Conservation (phyloP, 768 basidiomycete species). For the Albatrellus ellisii region DNA sequence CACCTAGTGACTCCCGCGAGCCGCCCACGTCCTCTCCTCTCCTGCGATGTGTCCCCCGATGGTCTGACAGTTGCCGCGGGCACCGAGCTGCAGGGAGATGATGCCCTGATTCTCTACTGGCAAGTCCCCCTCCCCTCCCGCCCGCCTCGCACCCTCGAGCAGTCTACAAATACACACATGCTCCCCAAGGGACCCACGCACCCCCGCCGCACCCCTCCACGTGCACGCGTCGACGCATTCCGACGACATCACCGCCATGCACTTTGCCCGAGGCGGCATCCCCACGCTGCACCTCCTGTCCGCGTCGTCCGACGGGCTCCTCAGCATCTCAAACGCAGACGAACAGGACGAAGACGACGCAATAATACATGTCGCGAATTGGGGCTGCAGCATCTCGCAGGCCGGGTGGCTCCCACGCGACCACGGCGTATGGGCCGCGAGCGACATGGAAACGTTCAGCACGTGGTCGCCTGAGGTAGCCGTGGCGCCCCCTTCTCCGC, state of each 20-base stretch:
- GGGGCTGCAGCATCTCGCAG: slow-evolving; percentile 71
- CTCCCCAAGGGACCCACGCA: slow-evolving; percentile 70
- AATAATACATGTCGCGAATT: slow-evolving; percentile 67
- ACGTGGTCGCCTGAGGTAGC: slow-evolving; percentile 66
- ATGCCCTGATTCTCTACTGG: slow-evolving; percentile 82
- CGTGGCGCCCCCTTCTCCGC: background rate
- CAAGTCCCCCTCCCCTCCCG: slow-evolving; percentile 18
- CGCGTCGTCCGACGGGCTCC: slow-evolving; percentile 72
- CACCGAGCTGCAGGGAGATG: slow-evolving; percentile 68
- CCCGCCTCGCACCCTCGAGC: no score
- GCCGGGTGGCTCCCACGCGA: slow-evolving; percentile 46
- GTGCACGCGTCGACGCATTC: slow-evolving; percentile 83
- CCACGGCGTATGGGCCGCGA: slow-evolving; percentile 60
- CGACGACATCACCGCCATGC: slow-evolving; percentile 78
- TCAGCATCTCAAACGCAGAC: slow-evolving; percentile 54
- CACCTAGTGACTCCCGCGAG: slow-evolving; percentile 36
- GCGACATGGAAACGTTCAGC: slow-evolving; percentile 93
- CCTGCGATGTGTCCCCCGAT: slow-evolving; percentile 57
- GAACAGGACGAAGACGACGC: slow-evolving; percentile 88
- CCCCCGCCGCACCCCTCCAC: slow-evolving; percentile 53
- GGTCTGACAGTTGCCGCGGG: slow-evolving; percentile 72
- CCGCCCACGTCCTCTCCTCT: slow-evolving; percentile 35
- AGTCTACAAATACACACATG: background rate
- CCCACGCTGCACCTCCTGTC: slow-evolving; percentile 38
- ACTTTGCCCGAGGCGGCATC: slow-evolving; percentile 23